Percentiles rank a stretch among this genome's conserved stretches.
Conservation (phyloP, 495 filamentous ascomycete species). For the Neurospora cerealis region DNA sequence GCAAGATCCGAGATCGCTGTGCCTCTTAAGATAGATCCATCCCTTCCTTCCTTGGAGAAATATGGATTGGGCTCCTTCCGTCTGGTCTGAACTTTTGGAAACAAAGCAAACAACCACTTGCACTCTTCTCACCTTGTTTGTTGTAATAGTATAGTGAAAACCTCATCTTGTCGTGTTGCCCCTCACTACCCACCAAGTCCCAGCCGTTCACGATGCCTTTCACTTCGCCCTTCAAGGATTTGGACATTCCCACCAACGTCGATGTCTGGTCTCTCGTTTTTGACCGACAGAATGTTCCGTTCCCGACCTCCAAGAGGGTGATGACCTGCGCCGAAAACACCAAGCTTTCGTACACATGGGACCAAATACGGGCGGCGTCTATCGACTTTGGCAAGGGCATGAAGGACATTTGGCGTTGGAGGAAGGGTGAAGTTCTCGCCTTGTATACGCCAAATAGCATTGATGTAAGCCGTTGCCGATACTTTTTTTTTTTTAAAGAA, state of each 20-base stretch:
- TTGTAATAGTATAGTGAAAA: too few relatives aligned
- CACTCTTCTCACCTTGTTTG: too few relatives aligned
- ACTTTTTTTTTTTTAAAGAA: too few relatives aligned
- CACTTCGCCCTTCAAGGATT: constrained; percentile 41
- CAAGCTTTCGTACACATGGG: constrained; percentile 62
- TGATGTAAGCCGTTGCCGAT: constrained; percentile 6
- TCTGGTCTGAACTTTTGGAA: background rate
- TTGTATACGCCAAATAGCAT: constrained; percentile 67
- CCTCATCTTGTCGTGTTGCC: too few relatives aligned
- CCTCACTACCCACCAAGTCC: background rate
- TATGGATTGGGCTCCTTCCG: background rate
- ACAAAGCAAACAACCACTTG: background rate
- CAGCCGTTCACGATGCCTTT: constrained; percentile 39
- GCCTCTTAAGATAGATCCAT: background rate
- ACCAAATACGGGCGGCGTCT: constrained; percentile 52
- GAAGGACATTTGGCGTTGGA: constrained; percentile 60
- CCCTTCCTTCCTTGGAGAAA: background rate
- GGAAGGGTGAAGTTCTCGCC: constrained; percentile 67
- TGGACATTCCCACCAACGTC: constrained; percentile 50
- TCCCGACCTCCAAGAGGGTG: constrained; percentile 45
- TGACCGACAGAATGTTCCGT: constrained; percentile 3
- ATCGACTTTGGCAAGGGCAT: constrained; percentile 73
- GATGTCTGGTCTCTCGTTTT: constrained; percentile 76
- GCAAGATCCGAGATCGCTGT: background rate
- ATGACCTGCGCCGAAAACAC: constrained; percentile 64